Evolutionary conservation across 2,329 filamentous ascomycete genomes (phyloP), one percentile per base, ranked within the genome.

Genomic region (Aspergillus pseudoglaucus): DNA sequence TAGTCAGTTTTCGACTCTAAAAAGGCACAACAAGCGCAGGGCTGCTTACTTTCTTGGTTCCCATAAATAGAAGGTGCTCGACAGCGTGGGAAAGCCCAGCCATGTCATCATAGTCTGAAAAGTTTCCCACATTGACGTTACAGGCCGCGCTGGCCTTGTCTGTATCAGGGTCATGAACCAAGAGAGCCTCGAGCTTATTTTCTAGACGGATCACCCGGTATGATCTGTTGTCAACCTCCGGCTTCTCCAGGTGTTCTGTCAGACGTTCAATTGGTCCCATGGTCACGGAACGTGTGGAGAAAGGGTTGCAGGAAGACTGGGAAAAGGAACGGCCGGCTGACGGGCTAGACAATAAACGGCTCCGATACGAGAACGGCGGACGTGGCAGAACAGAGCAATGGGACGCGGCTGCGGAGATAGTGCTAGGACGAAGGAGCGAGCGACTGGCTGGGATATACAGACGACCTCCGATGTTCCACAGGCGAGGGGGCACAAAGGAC

Each of bases 31-130:
- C 9, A 20, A 33, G 20, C 14, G 17, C 14, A 8, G 15, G 14
- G 22, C 22, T 10, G 55, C 67, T 54, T 67, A 84, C 83, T 77
- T 97, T 98, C 69, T 95, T 86, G 6, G 93, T 98, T 44, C 93
- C 93, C 93, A 98, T 97, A 74, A 98, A 98, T 20, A 98, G 75
- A 55, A 96, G 74, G 78, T 96, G 91, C 75, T 97, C 91, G 47
- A 97, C 89, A 6, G 90, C 90, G 73, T 97, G 93, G 45, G 91
- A 91, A 81, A 95, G 90, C 50, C 93, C 90, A 12, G 89, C 90
- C 81, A 97, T 90, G 59, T 90, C 87, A 55, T 86, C 81, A 55
- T 87, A 83, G 63, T 98, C 93, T 64, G 88, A 94, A 73, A 96
- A 96, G 69, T 88, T 94, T 52, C 93, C 93, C 32, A 96, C 91